A percentile compares a stretch with the other conserved stretches of the same genome.
These are phyloP conservation scores for Syzygium oleosum DNA, from an alignment of 345 rosid genomes.

Conservation along the genomic window DNA sequence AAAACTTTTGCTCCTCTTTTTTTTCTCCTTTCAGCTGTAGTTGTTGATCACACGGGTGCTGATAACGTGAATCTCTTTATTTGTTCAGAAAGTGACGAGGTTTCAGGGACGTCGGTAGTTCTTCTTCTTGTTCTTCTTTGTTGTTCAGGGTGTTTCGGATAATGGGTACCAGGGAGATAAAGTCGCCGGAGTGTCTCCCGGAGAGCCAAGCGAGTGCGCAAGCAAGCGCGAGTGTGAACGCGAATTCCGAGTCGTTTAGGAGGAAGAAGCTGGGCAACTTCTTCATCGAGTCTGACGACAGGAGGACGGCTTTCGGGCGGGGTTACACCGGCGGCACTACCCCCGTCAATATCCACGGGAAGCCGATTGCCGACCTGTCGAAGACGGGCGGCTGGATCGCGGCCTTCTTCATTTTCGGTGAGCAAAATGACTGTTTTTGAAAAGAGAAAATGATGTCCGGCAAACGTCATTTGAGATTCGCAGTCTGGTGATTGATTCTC, in stretches of 20 bases:
- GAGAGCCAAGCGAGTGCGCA: slow-evolving; percentile 20
- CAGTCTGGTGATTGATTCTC: not conserved
- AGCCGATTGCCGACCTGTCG: slow-evolving; percentile 73
- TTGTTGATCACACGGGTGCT: not conserved
- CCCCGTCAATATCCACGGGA: slow-evolving; percentile 72
- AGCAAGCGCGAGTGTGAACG: not conserved
- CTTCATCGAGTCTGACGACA: slow-evolving; percentile 75
- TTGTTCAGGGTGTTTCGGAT: slow-evolving; percentile 4
- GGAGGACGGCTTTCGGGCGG: slow-evolving; percentile 71
- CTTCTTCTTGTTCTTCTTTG: not conserved
- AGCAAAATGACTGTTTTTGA: not conserved
- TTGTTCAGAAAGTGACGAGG: not conserved
- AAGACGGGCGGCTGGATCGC: slow-evolving; percentile 93
- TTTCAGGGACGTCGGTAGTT: not conserved
- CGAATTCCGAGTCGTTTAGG: slow-evolving; percentile 17
- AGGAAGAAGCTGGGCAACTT: slow-evolving; percentile 59
- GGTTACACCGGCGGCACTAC: slow-evolving; percentile 83
- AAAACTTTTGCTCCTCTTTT: not conserved
- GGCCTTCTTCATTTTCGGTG: slow-evolving; percentile 85
- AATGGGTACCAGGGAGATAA: slow-evolving; percentile 57
- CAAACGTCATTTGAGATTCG: not conserved
- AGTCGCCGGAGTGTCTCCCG: slow-evolving; percentile 31
- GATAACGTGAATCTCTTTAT: not conserved
- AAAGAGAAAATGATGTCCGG: not conserved
- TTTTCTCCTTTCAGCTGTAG: not conserved